Evolutionary conservation across 2,329 filamentous ascomycete genomes (phyloP).

Genomic region (Talaromyces sp.): DNA sequence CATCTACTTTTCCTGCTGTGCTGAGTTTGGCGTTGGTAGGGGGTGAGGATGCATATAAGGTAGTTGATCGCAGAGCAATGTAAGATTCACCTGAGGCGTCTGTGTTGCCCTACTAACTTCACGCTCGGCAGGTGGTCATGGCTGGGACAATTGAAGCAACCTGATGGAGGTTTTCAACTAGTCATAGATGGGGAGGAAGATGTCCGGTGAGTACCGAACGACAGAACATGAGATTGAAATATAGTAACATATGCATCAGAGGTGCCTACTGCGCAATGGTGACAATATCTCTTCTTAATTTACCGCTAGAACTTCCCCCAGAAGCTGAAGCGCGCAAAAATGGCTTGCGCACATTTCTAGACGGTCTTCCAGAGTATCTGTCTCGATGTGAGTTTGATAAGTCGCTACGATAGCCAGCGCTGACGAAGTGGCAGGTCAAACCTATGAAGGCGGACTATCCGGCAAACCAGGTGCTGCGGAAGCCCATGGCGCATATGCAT

Average conservation of each 20-base stretch:
- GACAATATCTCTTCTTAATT: constrained; percentile 74
- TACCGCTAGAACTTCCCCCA: constrained; percentile 74
- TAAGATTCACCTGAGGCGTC: constrained; percentile 29
- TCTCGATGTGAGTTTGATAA: constrained; percentile 59
- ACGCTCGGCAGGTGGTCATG: constrained; percentile 67
- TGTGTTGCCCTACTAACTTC: constrained; percentile 20
- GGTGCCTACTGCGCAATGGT: constrained; percentile 91
- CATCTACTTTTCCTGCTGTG: constrained; percentile 80
- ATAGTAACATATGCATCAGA: constrained; percentile 42
- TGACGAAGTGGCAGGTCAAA: constrained; percentile 63
- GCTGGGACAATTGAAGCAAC: constrained; percentile 80
- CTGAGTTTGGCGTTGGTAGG: constrained; percentile 77
- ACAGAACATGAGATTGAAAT: neutral
- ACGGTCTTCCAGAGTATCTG: constrained; percentile 75
- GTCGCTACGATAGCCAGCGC: neutral
- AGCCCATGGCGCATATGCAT: constrained; percentile 94
- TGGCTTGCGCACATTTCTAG: constrained; percentile 65
- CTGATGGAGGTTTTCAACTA: constrained; percentile 86
- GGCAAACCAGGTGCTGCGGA: constrained; percentile 73
- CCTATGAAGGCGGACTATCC: constrained; percentile 90
- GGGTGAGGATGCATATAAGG: constrained; percentile 66
- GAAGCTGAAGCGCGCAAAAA: constrained; percentile 65
- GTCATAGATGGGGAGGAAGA: constrained; percentile 85
- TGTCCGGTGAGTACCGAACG: constrained; percentile 61
- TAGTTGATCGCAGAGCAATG: constrained; percentile 78